Conservation (phyloP, 768 basidiomycete genomes). For the Russula lepida region DNA sequence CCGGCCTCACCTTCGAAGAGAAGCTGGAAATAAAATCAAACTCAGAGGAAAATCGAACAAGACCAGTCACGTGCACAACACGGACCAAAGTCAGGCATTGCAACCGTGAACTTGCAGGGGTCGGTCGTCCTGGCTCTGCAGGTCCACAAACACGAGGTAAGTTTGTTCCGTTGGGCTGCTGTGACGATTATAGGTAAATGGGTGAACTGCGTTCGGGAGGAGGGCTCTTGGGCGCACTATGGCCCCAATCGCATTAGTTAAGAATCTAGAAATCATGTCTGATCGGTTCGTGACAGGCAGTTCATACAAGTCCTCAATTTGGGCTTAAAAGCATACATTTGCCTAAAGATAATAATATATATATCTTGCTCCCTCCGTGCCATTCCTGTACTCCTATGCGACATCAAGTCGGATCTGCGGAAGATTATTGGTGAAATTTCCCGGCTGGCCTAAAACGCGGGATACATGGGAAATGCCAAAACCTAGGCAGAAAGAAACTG, state of each 20-base stretch:
- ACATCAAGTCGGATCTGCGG: not conserved
- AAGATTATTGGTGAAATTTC: not conserved
- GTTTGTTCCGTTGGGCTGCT: not conserved
- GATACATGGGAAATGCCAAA: not conserved
- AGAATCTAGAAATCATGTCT: not conserved
- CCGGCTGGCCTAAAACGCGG: not conserved
- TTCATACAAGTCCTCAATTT: not conserved
- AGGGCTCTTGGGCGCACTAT: too few species aligned
- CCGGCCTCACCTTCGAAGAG: too few species aligned
- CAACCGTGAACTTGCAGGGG: not conserved
- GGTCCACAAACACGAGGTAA: not conserved
- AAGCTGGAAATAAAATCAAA: too few species aligned
- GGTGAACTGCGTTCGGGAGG: not conserved
- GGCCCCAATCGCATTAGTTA: too few species aligned
- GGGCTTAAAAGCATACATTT: not conserved
- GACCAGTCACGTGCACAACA: too few species aligned
- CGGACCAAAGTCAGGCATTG: too few species aligned
- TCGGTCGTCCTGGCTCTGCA: not conserved
- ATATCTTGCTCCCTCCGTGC: not conserved
- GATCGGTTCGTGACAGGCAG: not conserved
- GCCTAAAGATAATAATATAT: not conserved
- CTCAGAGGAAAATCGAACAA: too few species aligned
- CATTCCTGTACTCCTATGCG: not conserved
- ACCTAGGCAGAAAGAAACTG: not conserved
- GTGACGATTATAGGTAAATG: too few species aligned